phyloP scores from a whole-genome alignment of 768 basidiomycete genomes.

The Chalciporus chontae region DNA sequence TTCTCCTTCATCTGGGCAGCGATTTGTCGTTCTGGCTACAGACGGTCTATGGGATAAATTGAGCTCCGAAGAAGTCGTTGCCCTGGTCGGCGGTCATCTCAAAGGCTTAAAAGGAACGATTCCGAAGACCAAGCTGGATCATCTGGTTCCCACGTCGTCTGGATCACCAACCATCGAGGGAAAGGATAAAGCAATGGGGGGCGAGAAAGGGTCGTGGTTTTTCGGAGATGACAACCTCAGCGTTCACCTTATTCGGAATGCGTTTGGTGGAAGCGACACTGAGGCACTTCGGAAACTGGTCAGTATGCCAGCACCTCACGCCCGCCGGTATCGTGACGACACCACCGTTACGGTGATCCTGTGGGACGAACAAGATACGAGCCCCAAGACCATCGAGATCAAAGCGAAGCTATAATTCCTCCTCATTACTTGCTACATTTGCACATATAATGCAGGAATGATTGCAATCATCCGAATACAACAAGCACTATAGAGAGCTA shows the following conservation, averaged over 20 bases:
- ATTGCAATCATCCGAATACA: not conserved
- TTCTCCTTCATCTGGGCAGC: slow-evolving; percentile 31
- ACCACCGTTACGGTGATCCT: slow-evolving; percentile 81
- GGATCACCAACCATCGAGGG: slow-evolving; percentile 60
- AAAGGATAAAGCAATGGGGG: slow-evolving; percentile 44
- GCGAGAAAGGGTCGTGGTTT: slow-evolving; percentile 56
- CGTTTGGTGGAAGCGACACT: slow-evolving; percentile 82
- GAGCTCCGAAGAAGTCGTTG: slow-evolving; percentile 81
- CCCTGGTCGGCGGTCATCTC: slow-evolving; percentile 81
- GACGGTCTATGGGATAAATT: slow-evolving; percentile 79
- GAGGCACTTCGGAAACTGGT: slow-evolving; percentile 52
- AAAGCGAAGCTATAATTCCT: slow-evolving; percentile 49
- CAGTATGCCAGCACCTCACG: slow-evolving; percentile 80
- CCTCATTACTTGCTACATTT: not conserved
- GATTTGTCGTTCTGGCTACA: slow-evolving; percentile 87
- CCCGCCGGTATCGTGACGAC: slow-evolving; percentile 80
- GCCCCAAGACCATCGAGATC: slow-evolving; percentile 34
- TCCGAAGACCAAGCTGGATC: slow-evolving; percentile 53
- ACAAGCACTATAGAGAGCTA: slow-evolving; percentile 24
- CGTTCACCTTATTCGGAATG: slow-evolving; percentile 85
- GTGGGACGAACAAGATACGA: slow-evolving; percentile 66
- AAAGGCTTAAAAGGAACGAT: slow-evolving; percentile 64
- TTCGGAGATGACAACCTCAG: slow-evolving; percentile 78
- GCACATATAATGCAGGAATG: slow-evolving; percentile 7
- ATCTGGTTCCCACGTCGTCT: slow-evolving; percentile 50